Percentiles rank a stretch among this genome's conserved stretches.
Conservation (phyloP, 805 yeast genomes). For the Wickerhamomyces strasburgensis region DNA sequence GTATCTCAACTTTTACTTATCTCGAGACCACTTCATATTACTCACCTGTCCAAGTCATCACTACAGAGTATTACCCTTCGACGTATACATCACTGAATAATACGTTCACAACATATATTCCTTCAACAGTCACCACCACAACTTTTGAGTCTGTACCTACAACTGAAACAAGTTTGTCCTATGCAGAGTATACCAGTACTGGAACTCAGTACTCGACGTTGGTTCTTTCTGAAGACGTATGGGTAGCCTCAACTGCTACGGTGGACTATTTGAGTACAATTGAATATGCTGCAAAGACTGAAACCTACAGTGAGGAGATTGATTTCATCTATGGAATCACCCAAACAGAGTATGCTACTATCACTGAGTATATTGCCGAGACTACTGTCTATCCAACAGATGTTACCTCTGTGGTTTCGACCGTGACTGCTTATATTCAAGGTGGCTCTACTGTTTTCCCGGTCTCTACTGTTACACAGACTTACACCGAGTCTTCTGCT, state of each 20-base stretch:
- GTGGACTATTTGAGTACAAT: constrained; percentile 3
- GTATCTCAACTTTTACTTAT: constrained; percentile 3
- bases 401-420: constrained; percentile 8
- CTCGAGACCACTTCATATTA: constrained; percentile 2
- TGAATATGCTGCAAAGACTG: constrained; percentile 5
- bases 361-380: constrained; percentile 13
- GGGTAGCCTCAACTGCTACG: constrained; percentile 14
- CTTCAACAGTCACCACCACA: constrained; percentile 3
- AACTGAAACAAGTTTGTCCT: constrained; percentile 2
- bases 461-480: constrained; percentile 14
- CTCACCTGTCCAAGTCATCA: constrained; percentile 1
- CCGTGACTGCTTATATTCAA: constrained; percentile 14
- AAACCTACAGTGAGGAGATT: constrained; percentile 4
- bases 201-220: constrained; percentile 14
- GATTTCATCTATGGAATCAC: constrained; percentile 16
- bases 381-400: constrained; percentile 12
- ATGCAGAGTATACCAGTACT: constrained; percentile 6
- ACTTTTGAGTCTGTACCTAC: not conserved
- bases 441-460: constrained; percentile 12
- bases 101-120: constrained; percentile 12
- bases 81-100: constrained; percentile 5
- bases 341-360: constrained; percentile 8
- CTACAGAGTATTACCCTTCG: constrained; percentile 7
- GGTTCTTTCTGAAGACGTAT: constrained; percentile 13
- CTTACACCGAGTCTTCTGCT: constrained; percentile 7